Base-by-base conservation (phyloP, 208 protist species). In the Strigomonas culicis region DNA sequence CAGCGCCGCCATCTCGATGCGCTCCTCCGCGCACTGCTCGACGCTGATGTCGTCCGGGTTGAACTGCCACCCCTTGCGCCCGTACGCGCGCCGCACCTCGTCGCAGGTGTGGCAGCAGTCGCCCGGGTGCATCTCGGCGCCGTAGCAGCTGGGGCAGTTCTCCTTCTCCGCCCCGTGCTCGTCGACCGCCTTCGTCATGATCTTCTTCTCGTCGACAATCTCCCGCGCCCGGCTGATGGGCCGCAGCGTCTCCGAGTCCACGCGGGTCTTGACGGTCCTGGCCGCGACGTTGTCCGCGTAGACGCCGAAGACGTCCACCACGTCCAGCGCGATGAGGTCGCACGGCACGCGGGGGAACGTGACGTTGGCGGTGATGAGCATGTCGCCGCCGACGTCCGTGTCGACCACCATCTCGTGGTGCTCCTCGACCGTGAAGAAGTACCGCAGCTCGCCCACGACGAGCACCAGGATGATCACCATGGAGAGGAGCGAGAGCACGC, bases 101-200 rank as follows among this genome's bases (percentile, higher is more conserved):
- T 92, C 80, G 68, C 88, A 95, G 47, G 82, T 91, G 68, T 88
- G 72, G 71, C 88, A 97, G 75, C 91, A 95, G 3, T 84, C 75
- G 3, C 76, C 82, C 13, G 65, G 68, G 55, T 72, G 19, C 19
- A 27, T 52, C 71, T 90, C 86, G 10, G 87, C 84, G 4, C 90
- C 90, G 70, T 93, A 90, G 73, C 90, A 95, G 68, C 69, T 76
- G 24, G 84, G 86, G 63, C 90, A 95, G 69, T 88, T 69, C 49
- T 85, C 68, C 39, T 82, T 79, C 68, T 75, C 68, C 34, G 57
- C 70, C n/a, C 75, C 76, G 51, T 81, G 64, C 1, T 66, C 56
- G 68, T 87, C 72, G 43, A 74, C 72, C n/a, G 69, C 61, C 27
- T 75, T 77, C 19, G 79, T 81, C 24, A 66, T 58, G 8, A 72